A percentile compares a stretch with the other conserved stretches of the same genome.
phyloP scores from a whole-genome alignment of 768 basidiomycete species.

The Hygrocybe coccinea region DNA sequence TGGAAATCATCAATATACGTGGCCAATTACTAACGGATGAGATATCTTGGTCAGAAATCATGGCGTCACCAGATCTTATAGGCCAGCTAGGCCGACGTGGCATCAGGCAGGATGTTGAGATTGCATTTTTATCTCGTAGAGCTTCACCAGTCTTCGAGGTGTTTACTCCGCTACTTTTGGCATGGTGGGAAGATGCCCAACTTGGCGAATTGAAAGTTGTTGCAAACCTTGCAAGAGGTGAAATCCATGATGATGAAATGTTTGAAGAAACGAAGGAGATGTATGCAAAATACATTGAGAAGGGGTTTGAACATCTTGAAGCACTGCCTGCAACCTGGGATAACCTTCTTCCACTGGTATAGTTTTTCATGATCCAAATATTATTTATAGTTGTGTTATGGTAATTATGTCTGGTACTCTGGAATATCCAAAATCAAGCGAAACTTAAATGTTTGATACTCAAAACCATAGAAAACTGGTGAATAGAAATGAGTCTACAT shows the following conservation, averaged over 20 bases:
- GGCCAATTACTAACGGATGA: background rate
- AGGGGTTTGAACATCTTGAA: background rate
- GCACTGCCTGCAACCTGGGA: background rate
- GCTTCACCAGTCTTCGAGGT: background rate
- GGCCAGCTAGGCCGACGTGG: background rate
- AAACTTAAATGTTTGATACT: too few species aligned
- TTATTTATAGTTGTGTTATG: background rate
- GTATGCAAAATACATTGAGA: background rate
- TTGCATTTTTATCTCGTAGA: background rate
- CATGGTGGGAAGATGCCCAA: background rate
- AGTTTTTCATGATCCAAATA: background rate
- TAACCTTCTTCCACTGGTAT: background rate
- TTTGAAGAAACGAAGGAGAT: background rate
- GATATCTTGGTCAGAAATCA: background rate
- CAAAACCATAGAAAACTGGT: too few species aligned
- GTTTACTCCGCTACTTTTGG: background rate
- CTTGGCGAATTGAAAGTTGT: background rate
- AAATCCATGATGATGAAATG: background rate
- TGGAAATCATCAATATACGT: background rate
- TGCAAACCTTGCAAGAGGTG: background rate
- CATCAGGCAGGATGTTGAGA: background rate
- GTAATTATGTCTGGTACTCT: too few species aligned
- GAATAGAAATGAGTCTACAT: too few species aligned
- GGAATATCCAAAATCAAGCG: too few species aligned
- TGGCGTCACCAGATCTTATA: background rate